A percentile compares a stretch with the other conserved stretches of the same genome.
These are phyloP conservation scores for Gossypium trilobum DNA, from an alignment of 441 rosid genomes.

Conservation along the genomic window DNA sequence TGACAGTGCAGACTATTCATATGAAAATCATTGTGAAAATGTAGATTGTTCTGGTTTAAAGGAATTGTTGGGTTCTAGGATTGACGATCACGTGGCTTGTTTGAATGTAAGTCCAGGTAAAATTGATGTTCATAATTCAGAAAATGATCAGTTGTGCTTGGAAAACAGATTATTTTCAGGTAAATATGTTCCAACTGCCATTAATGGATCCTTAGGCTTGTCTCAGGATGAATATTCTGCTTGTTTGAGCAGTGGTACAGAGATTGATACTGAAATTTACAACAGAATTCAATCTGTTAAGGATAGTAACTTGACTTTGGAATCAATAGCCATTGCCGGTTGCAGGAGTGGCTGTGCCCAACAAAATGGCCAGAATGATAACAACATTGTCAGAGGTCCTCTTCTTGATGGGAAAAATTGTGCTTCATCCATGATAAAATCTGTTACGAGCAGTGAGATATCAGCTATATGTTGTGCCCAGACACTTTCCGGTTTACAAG, in stretches of 20 bases:
- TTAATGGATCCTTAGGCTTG: conserved; percentile 16
- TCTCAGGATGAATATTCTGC: conserved; percentile 21
- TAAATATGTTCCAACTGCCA: conserved; percentile 15
- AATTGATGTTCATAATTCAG: conserved; percentile 11
- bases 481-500: conserved; percentile 3
- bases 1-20: background rate
- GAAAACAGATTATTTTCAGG: background rate
- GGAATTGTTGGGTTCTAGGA: background rate
- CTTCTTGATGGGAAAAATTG: conserved; percentile 12
- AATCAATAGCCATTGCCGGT: conserved; percentile 19
- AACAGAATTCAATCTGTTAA: conserved; percentile 19
- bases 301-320: conserved; percentile 18
- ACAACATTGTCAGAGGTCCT: conserved; percentile 5
- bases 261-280: conserved; percentile 16
- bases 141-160: background rate
- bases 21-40: background rate
- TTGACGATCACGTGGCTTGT: background rate
- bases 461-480: conserved; percentile 23
- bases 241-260: conserved; percentile 15
- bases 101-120: background rate
- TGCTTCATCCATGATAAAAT: conserved; percentile 20
- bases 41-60: conserved; percentile 4
- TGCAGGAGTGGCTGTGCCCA: conserved; percentile 15
- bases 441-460: conserved; percentile 18
- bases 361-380: conserved; percentile 20